Percentiles rank a stretch among this genome's conserved stretches.
phyloP scores from a whole-genome alignment of 345 rosid genomes.

The Pseudoturritis turrita region DNA sequence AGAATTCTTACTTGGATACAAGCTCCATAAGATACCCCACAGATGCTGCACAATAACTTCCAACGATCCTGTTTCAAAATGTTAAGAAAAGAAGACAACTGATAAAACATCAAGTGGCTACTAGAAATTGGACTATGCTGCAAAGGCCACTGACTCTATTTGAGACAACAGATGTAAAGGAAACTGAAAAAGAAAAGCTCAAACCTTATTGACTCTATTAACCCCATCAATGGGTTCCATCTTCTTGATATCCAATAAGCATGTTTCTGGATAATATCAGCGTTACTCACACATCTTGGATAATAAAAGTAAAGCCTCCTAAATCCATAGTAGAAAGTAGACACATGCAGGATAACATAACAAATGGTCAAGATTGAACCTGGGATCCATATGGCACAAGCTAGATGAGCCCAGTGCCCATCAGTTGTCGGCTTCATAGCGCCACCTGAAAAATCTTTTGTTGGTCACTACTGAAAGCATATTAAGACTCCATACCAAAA shows the following conservation, averaged over 20 bases:
- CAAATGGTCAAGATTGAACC: slow-evolving; percentile 43
- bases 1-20: slow-evolving; percentile 80
- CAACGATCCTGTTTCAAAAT: slow-evolving; percentile 75
- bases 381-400: slow-evolving; percentile 99
- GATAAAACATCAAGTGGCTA: slow-evolving; percentile 6
- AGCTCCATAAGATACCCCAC: slow-evolving; percentile 93
- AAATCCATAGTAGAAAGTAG: neutral
- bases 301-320: slow-evolving; percentile 25
- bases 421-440: slow-evolving; percentile 98
- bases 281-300: neutral
- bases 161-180: neutral
- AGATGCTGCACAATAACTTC: slow-evolving; percentile 94
- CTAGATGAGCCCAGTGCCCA: slow-evolving; percentile 97
- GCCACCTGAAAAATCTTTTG: slow-evolving; percentile 55
- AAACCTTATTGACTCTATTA: slow-evolving; percentile 72
- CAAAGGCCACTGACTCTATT: neutral
- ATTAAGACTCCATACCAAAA: slow-evolving; percentile 6
- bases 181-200: neutral
- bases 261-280: slow-evolving; percentile 67
- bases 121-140: neutral
- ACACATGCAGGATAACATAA: slow-evolving; percentile 6
- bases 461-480: slow-evolving; percentile 19
- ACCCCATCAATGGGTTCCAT: slow-evolving; percentile 99
- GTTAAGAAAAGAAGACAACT: slow-evolving; percentile 13
- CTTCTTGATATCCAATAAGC: slow-evolving; percentile 86